Conservation (phyloP, 768 basidiomycete genomes). For the Boletus rubescentipes region DNA sequence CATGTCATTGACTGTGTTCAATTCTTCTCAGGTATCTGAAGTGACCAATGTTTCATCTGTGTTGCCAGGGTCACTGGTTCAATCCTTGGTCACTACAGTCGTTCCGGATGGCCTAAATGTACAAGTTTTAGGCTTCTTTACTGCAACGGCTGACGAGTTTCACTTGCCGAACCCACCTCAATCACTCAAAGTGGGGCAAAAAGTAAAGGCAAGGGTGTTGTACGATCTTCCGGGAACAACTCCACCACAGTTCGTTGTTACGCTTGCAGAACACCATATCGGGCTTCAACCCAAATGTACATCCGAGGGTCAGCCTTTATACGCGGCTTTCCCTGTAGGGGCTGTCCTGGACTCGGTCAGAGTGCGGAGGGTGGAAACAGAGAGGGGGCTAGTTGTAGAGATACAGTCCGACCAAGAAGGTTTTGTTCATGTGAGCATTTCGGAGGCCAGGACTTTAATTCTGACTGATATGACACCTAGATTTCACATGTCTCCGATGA, state of each 20-base stretch:
- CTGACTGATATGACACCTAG: constrained; percentile 40
- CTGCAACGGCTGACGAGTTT: constrained; percentile 81
- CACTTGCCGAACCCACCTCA: constrained; percentile 57
- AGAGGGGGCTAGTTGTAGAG: constrained; percentile 77
- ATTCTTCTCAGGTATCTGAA: constrained; percentile 58
- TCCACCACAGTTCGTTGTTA: constrained; percentile 84
- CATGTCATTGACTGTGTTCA: constrained; percentile 3
- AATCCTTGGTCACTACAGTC: constrained; percentile 76
- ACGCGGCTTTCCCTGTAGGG: constrained; percentile 71
- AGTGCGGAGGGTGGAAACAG: constrained; percentile 71
- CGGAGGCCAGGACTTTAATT: background rate
- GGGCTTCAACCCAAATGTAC: constrained; percentile 45
- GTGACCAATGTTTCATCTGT: constrained; percentile 76
- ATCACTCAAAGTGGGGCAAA: constrained; percentile 62
- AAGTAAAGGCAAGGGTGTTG: constrained; percentile 80
- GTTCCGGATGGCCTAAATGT: constrained; percentile 76
- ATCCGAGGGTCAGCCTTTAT: constrained; percentile 35
- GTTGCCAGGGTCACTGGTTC: constrained; percentile 83
- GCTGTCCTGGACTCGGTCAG: constrained; percentile 68
- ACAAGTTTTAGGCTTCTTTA: constrained; percentile 89
- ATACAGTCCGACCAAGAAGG: constrained; percentile 65
- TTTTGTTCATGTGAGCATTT: constrained; percentile 79
- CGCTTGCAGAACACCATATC: constrained; percentile 70
- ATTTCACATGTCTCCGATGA: constrained; percentile 95
- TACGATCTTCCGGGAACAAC: constrained; percentile 69